Evolutionary conservation across 768 basidiomycete genomes (phyloP).

Genomic region (Mycena alexandri): DNA sequence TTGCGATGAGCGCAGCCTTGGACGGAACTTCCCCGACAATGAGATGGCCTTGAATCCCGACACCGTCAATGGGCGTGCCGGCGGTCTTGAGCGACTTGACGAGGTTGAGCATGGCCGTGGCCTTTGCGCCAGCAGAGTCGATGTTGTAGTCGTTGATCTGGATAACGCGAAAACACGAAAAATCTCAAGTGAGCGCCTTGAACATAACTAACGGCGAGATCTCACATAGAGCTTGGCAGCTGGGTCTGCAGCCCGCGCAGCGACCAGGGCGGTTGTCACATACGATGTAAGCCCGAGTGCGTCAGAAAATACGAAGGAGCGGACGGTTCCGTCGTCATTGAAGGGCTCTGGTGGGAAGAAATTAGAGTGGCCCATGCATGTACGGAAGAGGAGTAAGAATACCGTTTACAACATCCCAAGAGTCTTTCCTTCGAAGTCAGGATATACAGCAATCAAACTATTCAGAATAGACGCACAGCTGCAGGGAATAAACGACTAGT

Average conservation of each 20-base stretch:
- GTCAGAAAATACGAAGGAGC: slow-evolving; percentile 57
- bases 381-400: too few species aligned
- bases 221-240: slow-evolving; percentile 60
- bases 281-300: slow-evolving; percentile 50
- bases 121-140: slow-evolving; percentile 51
- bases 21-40: slow-evolving; percentile 69
- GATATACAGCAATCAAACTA: slow-evolving; percentile 36
- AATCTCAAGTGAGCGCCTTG: neutral
- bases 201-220: too few species aligned
- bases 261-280: slow-evolving; percentile 57
- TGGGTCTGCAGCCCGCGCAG: slow-evolving; percentile 60
- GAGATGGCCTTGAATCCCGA: slow-evolving; percentile 73
- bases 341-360: slow-evolving; percentile 49
- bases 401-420: slow-evolving; percentile 58
- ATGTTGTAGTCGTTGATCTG: slow-evolving; percentile 49
- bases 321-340: slow-evolving; percentile 64
- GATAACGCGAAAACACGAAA: too few species aligned
- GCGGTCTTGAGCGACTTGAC: slow-evolving; percentile 53
- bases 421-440: slow-evolving; percentile 12
- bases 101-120: slow-evolving; percentile 58
- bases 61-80: slow-evolving; percentile 60
- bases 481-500: neutral
- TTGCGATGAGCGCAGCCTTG: slow-evolving; percentile 53
- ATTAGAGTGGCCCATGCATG: neutral
- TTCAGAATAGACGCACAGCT: slow-evolving; percentile 53